Percentiles rank a stretch among this genome's conserved stretches.
These are phyloP conservation scores for Cryptococcus sp. DNA, from an alignment of 1,284 basidiomycete genomes.

Conservation along the genomic window DNA sequence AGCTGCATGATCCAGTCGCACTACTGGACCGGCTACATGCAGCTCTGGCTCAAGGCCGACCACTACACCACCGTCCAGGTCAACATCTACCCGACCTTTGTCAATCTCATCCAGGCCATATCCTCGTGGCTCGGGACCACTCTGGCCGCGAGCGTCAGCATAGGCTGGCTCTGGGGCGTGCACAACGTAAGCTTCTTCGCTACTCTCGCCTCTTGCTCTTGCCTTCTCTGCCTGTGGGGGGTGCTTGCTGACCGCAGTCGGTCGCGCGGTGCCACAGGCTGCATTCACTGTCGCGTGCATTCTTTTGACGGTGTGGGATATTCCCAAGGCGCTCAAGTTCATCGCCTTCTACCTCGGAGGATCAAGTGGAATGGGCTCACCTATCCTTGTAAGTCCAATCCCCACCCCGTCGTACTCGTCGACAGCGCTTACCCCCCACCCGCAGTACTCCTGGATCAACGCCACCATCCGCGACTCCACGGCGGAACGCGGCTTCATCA, in stretches of 20 bases:
- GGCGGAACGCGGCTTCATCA: slow-evolving; percentile 25
- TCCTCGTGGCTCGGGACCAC: slow-evolving; percentile 28
- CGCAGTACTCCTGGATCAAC: slow-evolving; percentile 4
- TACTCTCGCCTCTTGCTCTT: background rate
- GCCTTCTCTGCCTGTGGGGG: background rate
- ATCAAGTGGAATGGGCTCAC: no score
- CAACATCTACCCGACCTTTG: slow-evolving; percentile 28
- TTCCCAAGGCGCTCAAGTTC: slow-evolving; percentile 20
- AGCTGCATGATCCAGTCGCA: slow-evolving; percentile 23
- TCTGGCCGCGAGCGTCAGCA: background rate
- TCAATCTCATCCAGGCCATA: slow-evolving; percentile 23
- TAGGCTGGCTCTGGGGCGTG: slow-evolving; percentile 13
- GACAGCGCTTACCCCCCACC: background rate
- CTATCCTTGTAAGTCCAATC: background rate
- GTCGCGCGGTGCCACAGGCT: no score
- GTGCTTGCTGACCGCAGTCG: no score
- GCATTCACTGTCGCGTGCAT: background rate
- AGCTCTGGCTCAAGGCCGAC: slow-evolving; percentile 26
- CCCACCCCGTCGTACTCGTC: slow-evolving; percentile 12
- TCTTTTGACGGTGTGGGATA: slow-evolving; percentile 17
- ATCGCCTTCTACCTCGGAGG: background rate
- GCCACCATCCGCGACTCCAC: slow-evolving; percentile 13
- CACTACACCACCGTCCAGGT: slow-evolving; percentile 17
- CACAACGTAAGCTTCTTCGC: background rate
- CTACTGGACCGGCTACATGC: slow-evolving; percentile 31